A percentile compares a stretch with the other conserved stretches of the same genome.
phyloP scores from a whole-genome alignment of 176 grass and related monocot genomes.

The Chrysopogon serrulatus region DNA sequence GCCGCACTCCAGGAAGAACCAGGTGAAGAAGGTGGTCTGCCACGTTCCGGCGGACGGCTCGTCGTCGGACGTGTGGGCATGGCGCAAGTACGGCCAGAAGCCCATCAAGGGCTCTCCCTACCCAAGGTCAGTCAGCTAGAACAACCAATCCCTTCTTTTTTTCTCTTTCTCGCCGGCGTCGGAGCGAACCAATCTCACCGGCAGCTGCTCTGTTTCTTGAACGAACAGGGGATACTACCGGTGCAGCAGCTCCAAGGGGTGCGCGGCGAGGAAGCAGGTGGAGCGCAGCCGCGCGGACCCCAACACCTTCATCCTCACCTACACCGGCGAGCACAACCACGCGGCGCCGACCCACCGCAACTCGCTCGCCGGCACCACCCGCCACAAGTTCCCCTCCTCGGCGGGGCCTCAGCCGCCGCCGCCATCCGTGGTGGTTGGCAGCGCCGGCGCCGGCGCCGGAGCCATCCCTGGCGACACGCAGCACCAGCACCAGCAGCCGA shows the following conservation, averaged over 20 bases:
- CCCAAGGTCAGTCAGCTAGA: constrained; percentile 27
- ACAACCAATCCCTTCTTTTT: not conserved
- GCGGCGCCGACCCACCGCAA: constrained; percentile 77
- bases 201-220: constrained; percentile 5
- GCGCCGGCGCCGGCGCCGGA: not conserved
- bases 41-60: constrained; percentile 72
- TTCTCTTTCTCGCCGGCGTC: not conserved
- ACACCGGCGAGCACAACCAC: constrained; percentile 90
- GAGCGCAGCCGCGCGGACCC: constrained; percentile 71
- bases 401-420: constrained; percentile 7
- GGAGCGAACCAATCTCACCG: not conserved
- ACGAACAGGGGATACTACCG: constrained; percentile 76
- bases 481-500: not conserved
- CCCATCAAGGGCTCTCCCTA: constrained; percentile 86
- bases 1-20: constrained; percentile 63
- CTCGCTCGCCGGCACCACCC: constrained; percentile 74
- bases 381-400: constrained; percentile 42
- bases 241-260: constrained; percentile 90
- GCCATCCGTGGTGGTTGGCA: constrained; percentile 3
- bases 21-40: constrained; percentile 85
- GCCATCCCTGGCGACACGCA: not conserved
- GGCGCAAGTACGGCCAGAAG: constrained; percentile 88
- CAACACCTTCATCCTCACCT: constrained; percentile 76
- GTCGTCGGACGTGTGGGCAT: constrained; percentile 82
- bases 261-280: constrained; percentile 78